Conservation (phyloP, 768 basidiomycete genomes). For the Trametopsis cervina region DNA sequence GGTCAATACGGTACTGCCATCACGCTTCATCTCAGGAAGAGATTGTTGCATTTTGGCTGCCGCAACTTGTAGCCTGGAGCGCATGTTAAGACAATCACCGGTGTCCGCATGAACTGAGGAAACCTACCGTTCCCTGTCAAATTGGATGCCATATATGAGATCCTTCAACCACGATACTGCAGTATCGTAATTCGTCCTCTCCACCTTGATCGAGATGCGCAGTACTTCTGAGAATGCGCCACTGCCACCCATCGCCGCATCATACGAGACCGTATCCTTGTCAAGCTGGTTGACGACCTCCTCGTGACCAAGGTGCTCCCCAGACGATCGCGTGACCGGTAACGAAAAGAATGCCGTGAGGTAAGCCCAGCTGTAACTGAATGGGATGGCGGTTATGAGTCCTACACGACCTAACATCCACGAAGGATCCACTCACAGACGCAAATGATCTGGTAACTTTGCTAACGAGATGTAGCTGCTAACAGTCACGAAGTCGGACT, state of each 20-base stretch:
- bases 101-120: neutral
- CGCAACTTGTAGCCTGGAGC: conserved; percentile 66
- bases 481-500: conserved; percentile 92
- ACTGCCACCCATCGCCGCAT: conserved; percentile 50
- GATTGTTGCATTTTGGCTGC: conserved; percentile 86
- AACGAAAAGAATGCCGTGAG: conserved; percentile 83
- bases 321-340: conserved; percentile 65
- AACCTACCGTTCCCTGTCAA: conserved; percentile 69
- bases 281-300: conserved; percentile 88
- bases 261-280: conserved; percentile 86
- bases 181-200: conserved; percentile 67
- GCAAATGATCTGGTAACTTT: conserved; percentile 63
- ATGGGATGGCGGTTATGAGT: conserved; percentile 2
- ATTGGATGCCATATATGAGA: conserved; percentile 66
- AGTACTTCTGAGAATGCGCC: conserved; percentile 68
- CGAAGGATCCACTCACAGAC: conserved; percentile 46
- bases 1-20: conserved; percentile 72
- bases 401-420: neutral
- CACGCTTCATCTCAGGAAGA: conserved; percentile 86
- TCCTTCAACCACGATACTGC: conserved; percentile 86
- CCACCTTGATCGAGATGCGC: conserved; percentile 78
- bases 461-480: conserved; percentile 74
- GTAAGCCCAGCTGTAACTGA: conserved; percentile 61
- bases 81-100: neutral
- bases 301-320: conserved; percentile 72